These are phyloP conservation scores for Aspergillus hortae DNA, from an alignment of 2,329 filamentous ascomycete species.

Conservation along the genomic window DNA sequence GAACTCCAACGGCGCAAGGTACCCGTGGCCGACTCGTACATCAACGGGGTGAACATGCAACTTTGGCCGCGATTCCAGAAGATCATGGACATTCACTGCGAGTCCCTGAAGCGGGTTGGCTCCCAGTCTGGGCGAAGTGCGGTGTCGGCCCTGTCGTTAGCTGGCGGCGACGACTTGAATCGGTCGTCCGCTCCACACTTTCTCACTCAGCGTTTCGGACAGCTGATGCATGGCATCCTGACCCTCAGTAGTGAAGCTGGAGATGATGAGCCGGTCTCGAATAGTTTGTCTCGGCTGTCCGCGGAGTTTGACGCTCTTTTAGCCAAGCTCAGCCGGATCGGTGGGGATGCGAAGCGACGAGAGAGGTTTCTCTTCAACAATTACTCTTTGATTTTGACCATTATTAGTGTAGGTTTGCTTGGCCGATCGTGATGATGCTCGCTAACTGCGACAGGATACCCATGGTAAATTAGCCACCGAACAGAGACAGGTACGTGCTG, in stretches of 20 bases:
- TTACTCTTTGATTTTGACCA: slow-evolving; percentile 89
- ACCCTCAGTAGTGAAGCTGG: slow-evolving; percentile 82
- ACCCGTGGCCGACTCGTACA: slow-evolving; percentile 82
- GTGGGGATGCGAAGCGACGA: slow-evolving; percentile 70
- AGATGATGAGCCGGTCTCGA: slow-evolving; percentile 87
- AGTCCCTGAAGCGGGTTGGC: slow-evolving; percentile 67
- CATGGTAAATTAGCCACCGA: slow-evolving; percentile 57
- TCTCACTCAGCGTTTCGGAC: slow-evolving; percentile 90
- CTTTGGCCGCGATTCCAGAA: slow-evolving; percentile 94
- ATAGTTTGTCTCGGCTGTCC: slow-evolving; percentile 72
- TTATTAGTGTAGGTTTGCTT: slow-evolving; percentile 62
- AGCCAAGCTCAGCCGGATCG: slow-evolving; percentile 72
- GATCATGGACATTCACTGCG: slow-evolving; percentile 89
- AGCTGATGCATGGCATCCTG: slow-evolving; percentile 82
- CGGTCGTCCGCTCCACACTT: slow-evolving; percentile 71
- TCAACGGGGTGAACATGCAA: slow-evolving; percentile 93
- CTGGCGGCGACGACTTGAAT: slow-evolving; percentile 45
- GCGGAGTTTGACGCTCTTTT: slow-evolving; percentile 82
- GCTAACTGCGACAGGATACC: slow-evolving; percentile 36
- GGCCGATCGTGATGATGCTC: neutral
- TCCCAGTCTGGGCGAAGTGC: slow-evolving; percentile 46
- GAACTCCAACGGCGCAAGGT: slow-evolving; percentile 88
- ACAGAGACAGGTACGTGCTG: slow-evolving; percentile 53
- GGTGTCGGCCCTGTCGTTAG: slow-evolving; percentile 52
- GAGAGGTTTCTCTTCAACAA: slow-evolving; percentile 94